A percentile compares a stretch with the other conserved stretches of the same genome.
phyloP scores from a whole-genome alignment of 2,329 filamentous ascomycete genomes.

The Fusarium neocosmosporiellum region DNA sequence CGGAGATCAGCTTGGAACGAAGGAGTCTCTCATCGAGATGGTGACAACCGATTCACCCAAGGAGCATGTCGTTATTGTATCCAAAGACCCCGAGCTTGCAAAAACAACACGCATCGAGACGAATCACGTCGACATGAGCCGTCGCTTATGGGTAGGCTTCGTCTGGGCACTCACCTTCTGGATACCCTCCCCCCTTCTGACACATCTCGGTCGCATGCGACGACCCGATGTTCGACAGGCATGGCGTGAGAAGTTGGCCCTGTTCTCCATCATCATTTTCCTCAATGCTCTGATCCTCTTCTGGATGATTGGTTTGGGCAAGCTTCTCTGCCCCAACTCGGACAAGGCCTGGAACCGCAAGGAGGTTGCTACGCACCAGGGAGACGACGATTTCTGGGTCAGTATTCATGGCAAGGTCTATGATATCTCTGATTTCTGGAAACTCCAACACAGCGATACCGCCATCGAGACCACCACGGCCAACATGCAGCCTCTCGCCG shows the following conservation, averaged over 20 bases:
- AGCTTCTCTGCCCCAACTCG: conserved; percentile 87
- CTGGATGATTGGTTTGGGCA: conserved; percentile 90
- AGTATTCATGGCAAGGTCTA: conserved; percentile 90
- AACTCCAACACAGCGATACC: conserved; percentile 82
- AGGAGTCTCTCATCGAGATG: neutral
- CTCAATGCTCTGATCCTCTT: conserved; percentile 88
- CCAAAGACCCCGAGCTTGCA: conserved; percentile 77
- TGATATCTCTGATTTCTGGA: conserved; percentile 91
- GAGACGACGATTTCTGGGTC: conserved; percentile 84
- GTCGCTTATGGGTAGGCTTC: conserved; percentile 82
- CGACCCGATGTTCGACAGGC: conserved; percentile 96
- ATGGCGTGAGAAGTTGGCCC: conserved; percentile 93
- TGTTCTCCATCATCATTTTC: conserved; percentile 83
- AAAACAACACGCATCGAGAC: conserved; percentile 82
- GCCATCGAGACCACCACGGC: conserved; percentile 67
- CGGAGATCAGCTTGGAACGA: neutral
- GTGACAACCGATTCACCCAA: neutral
- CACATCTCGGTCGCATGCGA: conserved; percentile 91
- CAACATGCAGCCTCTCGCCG: conserved; percentile 82
- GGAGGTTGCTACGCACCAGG: conserved; percentile 78
- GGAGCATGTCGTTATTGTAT: neutral
- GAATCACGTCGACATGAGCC: conserved; percentile 68
- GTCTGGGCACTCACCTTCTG: conserved; percentile 93
- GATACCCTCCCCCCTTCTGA: conserved; percentile 88
- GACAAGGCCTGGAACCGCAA: conserved; percentile 86